Conservation (phyloP, 2,329 filamentous ascomycete genomes). For the Aspergillus chevalieri region DNA sequence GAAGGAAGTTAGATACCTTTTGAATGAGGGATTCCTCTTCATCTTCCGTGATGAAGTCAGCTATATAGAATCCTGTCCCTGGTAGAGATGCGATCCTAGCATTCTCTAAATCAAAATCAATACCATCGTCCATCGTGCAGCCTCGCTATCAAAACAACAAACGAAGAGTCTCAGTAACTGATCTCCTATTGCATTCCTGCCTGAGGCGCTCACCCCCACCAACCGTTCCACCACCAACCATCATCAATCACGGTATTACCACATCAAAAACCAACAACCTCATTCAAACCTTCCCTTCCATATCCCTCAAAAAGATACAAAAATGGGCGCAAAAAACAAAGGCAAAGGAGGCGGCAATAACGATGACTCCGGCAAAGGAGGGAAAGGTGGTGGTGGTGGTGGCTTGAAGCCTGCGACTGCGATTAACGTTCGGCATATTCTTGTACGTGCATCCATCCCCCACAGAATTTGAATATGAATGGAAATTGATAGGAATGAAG, state of each 20-base stretch:
- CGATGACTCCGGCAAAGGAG: conserved; percentile 26
- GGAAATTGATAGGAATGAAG: conserved; percentile 14
- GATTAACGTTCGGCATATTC: conserved; percentile 62
- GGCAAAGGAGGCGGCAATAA: conserved; percentile 29
- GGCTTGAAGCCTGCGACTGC: conserved; percentile 53
- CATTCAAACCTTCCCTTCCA: not conserved
- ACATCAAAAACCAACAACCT: not conserved
- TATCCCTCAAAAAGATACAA: not conserved
- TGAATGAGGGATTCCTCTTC: conserved; percentile 67
- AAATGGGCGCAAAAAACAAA: conserved; percentile 41
- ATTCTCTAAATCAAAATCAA: conserved; percentile 21
- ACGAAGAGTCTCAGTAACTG: not conserved
- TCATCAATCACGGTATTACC: not conserved
- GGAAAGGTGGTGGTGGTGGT: conserved; percentile 35
- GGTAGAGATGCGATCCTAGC: conserved; percentile 28
- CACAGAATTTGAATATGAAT: not conserved
- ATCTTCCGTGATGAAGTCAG: conserved; percentile 70
- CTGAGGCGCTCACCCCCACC: conserved; percentile 1
- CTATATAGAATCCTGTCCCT: conserved; percentile 68
- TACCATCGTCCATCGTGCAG: not conserved
- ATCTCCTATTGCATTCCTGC: not conserved
- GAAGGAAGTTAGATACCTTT: conserved; percentile 49
- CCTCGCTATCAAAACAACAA: not conserved
- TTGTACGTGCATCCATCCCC: conserved; percentile 35
- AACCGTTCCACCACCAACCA: not conserved